Evolutionary conservation across 2,329 filamentous ascomycete genomes (phyloP).

Genomic region (Coleophoma cylindrospora): DNA sequence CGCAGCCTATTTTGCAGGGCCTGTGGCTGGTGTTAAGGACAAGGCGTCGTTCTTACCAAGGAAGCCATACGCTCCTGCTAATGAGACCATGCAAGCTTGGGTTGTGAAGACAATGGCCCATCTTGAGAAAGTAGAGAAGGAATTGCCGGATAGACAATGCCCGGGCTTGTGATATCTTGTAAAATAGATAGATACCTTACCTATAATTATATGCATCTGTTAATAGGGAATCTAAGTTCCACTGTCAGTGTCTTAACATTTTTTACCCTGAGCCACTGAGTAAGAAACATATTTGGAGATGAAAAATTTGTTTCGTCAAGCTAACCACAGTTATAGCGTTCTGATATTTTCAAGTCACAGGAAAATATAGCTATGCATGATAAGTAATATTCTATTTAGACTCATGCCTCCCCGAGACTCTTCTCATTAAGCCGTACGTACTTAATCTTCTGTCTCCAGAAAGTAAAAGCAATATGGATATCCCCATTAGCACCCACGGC

Average conservation of each 20-base stretch:
- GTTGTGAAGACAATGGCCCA: constrained; percentile 34
- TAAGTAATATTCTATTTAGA: too few relatives aligned
- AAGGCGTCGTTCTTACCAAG: constrained; percentile 35
- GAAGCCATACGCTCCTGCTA: constrained; percentile 34
- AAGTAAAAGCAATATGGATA: constrained; percentile 36
- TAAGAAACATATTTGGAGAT: too few relatives aligned
- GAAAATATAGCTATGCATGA: too few relatives aligned
- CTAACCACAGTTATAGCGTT: too few relatives aligned
- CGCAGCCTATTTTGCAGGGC: constrained; percentile 36
- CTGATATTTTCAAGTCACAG: too few relatives aligned
- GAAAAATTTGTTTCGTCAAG: too few relatives aligned
- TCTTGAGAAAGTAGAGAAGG: constrained; percentile 28
- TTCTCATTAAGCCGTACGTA: constrained; percentile 26
- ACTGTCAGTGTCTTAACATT: too few relatives aligned
- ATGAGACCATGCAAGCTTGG: constrained; percentile 35
- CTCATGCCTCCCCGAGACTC: too few relatives aligned
- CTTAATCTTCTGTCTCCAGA: constrained; percentile 36
- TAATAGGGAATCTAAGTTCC: too few relatives aligned
- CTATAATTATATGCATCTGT: too few relatives aligned
- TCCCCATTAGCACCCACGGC: constrained; percentile 19
- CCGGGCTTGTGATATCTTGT: neutral
- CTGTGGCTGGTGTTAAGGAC: constrained; percentile 29
- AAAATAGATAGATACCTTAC: too few relatives aligned
- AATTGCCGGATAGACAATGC: neutral
- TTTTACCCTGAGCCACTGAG: too few relatives aligned